These are phyloP conservation scores for Xanthoceras sorbifolium DNA, from an alignment of 345 rosid genomes.

Conservation along the genomic window DNA sequence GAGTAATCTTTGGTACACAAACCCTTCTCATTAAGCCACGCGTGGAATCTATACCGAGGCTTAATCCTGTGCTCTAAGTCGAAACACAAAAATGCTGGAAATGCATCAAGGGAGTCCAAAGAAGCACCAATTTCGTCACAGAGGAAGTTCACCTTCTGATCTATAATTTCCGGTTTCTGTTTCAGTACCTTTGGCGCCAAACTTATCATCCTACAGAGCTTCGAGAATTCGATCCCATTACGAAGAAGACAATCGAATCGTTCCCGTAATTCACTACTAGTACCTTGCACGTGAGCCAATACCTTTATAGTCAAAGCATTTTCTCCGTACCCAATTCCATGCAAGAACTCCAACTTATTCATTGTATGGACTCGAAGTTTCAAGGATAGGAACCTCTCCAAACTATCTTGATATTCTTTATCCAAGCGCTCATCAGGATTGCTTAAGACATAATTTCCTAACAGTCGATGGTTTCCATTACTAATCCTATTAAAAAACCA, in stretches of 20 bases:
- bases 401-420: slow-evolving; percentile 38
- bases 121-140: slow-evolving; percentile 47
- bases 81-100: slow-evolving; percentile 61
- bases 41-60: slow-evolving; percentile 57
- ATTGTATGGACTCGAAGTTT: slow-evolving; percentile 40
- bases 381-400: slow-evolving; percentile 42
- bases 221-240: slow-evolving; percentile 52
- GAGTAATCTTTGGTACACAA: slow-evolving; percentile 45
- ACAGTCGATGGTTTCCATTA: slow-evolving; percentile 44
- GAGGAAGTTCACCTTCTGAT: slow-evolving; percentile 51
- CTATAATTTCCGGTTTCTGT: slow-evolving; percentile 52
- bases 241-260: slow-evolving; percentile 48
- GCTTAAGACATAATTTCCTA: slow-evolving; percentile 43
- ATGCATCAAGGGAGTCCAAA: slow-evolving; percentile 45
- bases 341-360: slow-evolving; percentile 59
- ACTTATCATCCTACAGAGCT: slow-evolving; percentile 44
- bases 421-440: slow-evolving; percentile 48
- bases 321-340: slow-evolving; percentile 63
- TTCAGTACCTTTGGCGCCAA: slow-evolving; percentile 57
- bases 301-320: slow-evolving; percentile 52
- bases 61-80: slow-evolving; percentile 65
- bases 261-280: slow-evolving; percentile 46
- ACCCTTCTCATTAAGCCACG: slow-evolving; percentile 56
- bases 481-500: slow-evolving; percentile 51
- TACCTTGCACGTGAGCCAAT: slow-evolving; percentile 52